Base-by-base conservation (phyloP, 2,329 filamentous ascomycete genomes). In the Zelopaecilomyces penicillatus region DNA sequence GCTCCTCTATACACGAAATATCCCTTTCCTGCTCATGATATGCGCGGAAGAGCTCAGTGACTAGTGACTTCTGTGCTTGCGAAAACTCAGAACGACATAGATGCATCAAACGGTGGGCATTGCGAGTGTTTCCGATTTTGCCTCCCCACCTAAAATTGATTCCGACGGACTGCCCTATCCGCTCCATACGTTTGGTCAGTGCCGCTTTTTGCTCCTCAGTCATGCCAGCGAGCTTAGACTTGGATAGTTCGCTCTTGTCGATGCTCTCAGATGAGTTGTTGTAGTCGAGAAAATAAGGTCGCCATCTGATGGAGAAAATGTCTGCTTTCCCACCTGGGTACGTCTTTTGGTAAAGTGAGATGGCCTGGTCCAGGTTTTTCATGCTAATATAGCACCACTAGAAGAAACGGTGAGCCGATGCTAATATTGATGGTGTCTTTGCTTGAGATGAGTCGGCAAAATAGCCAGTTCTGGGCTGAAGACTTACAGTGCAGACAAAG, bases 351-450 rank as follows among this genome's bases (percentile, higher is more conserved):
- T 65, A 67, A 0, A 70, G 54, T 0, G 51, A 36, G 30, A 69
- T 67, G 38, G 65, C 63, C 42, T 47, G 52, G 30, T 67, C 59
- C 2, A 70, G 58, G 28, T 55, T 60, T 28, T 59, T 59, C 28
- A 67, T 63, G 45, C 61, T 65, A 29, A 70, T 65, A 50, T 65
- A 68, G 54, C 67, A 68, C 65, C 63, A 61, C 50, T 61, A 2
- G 4, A 19, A 19, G 19, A 19, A 19, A 19, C 19, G 19, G 19
- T 19, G 19, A 19, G 19, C 19, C 19, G 19, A 19, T 19, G 19
- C 19, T 19, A 19, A 19, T 19, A 19, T 19, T 19, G 19, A 19
- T 19, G 19, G 19, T 19, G 19, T 19, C 19, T 19, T 19, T 19
- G 19, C 11, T 3, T 4, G 29, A 28, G 8, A 19, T 19, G 19